Evolutionary conservation across 352 stramenopile species (phyloP).

Genomic region (Globisporangium recalcitrans): DNA sequence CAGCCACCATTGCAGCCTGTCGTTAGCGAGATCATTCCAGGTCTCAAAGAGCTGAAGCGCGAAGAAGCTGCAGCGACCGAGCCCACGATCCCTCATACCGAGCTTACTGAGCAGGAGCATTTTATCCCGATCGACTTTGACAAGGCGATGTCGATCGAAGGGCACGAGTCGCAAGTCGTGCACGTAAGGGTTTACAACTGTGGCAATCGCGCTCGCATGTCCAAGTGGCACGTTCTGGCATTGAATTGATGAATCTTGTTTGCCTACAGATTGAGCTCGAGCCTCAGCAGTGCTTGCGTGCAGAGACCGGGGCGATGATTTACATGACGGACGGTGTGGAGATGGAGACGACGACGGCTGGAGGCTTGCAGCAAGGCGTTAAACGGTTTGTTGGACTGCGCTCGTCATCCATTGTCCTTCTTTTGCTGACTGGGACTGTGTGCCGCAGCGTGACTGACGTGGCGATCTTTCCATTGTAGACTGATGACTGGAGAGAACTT

Average conservation of each 20-base stretch:
- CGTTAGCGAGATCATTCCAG: no score
- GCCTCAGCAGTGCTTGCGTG: slow-evolving; percentile 88
- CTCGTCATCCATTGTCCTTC: neutral
- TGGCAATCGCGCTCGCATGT: neutral
- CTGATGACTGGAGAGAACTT: slow-evolving; percentile 81
- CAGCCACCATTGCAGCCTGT: slow-evolving; percentile 1
- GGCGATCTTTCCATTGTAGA: slow-evolving; percentile 16
- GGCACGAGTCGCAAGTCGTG: slow-evolving; percentile 84
- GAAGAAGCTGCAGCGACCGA: slow-evolving; percentile 6
- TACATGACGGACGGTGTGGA: slow-evolving; percentile 94
- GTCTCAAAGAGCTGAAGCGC: slow-evolving; percentile 1
- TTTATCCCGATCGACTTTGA: slow-evolving; percentile 81
- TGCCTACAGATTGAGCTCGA: slow-evolving; percentile 68
- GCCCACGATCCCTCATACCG: slow-evolving; percentile 20
- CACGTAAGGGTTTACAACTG: slow-evolving; percentile 46
- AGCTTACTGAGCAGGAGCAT: slow-evolving; percentile 46
- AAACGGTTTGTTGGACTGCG: slow-evolving; percentile 51
- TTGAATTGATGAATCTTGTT: slow-evolving; percentile 2
- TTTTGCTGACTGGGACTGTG: neutral
- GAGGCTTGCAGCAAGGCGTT: slow-evolving; percentile 83
- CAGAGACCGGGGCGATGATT: slow-evolving; percentile 92
- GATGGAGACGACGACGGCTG: slow-evolving; percentile 90
- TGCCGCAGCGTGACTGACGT: neutral
- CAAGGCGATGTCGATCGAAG: slow-evolving; percentile 71
- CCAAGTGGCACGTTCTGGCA: neutral